Base-by-base conservation (phyloP, 2,329 filamentous ascomycete genomes). In the Xylariales sp. region DNA sequence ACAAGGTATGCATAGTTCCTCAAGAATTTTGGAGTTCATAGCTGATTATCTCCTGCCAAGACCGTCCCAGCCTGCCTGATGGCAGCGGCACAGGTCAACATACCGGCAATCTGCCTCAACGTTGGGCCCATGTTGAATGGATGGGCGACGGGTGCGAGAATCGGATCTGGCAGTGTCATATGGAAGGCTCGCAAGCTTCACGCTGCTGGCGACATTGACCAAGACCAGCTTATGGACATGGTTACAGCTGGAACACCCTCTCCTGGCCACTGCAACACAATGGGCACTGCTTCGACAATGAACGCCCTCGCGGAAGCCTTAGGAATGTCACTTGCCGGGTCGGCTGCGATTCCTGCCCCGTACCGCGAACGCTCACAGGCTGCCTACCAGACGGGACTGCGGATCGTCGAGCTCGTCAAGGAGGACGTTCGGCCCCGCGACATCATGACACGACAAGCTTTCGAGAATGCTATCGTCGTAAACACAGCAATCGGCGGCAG, bases 401-500 rank as follows among this genome's bases (percentile, higher is more conserved):
- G 62, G 37, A 73, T 74, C 31, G 70, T 74, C 18, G 68, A 69
- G 38, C 73, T 74, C 69, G 68, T 74, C 4, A 55, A 63, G 19
- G 53, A 60, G 19, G 68, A 75, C 51, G 60, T 65, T 21, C 72
- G 69, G 45, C 74, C 74, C 3, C 71, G 66, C 47, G 73, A 78
- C 44, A 71, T 78, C 50, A 67, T 78, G 67, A 77, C 73, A 1
- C 62, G 71, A 3, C 55, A 69, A 42, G 72, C 74, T 1, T 78
- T 78, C 43, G 73, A 78, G 56, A 78, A 78, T 45, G 73, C 71
- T 5, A 73, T 78, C 20, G 69, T 70, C 5, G 66, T 65, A 31
- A 76, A 75, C 46, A 73, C 71, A 2, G 73, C 74, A 15, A 74
- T 78, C 40, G 74, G 74, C 19, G 74, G 74, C 11, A 74, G 70